Evolutionary conservation across 345 rosid genomes (phyloP).

Genomic region (Aegle marmelos): DNA sequence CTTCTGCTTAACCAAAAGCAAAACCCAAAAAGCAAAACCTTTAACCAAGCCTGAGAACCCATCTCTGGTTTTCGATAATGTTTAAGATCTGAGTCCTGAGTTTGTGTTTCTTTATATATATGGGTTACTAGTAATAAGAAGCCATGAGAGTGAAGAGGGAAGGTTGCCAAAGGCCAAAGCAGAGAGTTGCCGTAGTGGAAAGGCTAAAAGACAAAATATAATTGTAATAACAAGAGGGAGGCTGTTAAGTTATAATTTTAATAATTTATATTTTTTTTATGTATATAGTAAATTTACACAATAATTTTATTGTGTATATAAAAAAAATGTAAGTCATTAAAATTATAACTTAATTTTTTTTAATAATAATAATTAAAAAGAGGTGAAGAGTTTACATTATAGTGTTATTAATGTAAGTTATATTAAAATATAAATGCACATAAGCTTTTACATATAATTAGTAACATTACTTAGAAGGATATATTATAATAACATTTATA

Average conservation of each 20-base stretch:
- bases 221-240: not conserved
- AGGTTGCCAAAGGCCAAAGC: not conserved
- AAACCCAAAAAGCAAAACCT: conserved; percentile 33
- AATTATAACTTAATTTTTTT: no score
- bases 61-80: conserved; percentile 21
- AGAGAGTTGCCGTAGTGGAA: not conserved
- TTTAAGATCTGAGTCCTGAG: conserved; percentile 15
- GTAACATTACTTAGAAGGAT: no score
- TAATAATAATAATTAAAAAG: not conserved
- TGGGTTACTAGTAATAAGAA: not conserved
- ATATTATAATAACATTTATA: no score
- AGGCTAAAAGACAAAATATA: not conserved
- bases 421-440: no score
- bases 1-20: conserved; percentile 9
- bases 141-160: conserved; percentile 12
- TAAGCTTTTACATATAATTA: no score
- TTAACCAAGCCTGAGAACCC: conserved; percentile 30
- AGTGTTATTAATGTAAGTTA: no score
- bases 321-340: no score
- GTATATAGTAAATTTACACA: no score
- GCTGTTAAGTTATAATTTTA: no score
- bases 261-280: no score
- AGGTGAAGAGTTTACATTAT: not conserved
- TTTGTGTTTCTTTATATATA: not conserved
- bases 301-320: no score